Evolutionary conservation across 2,329 filamentous ascomycete species (phyloP), one percentile per base, ranked within the genome.

Genomic region (Lojkania enalia): DNA sequence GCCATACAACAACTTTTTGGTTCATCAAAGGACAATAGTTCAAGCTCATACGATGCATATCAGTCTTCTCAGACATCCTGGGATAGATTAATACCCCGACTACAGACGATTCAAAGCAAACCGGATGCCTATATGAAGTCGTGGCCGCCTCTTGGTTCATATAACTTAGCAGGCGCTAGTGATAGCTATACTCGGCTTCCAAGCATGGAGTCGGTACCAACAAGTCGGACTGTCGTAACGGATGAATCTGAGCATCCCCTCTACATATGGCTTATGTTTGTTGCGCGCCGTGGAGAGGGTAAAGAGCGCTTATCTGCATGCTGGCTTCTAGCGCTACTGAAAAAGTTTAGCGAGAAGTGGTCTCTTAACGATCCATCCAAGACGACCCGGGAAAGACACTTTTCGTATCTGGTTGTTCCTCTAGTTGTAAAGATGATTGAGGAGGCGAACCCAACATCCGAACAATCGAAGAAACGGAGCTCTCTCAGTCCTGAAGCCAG

Each of bases 371-470:
- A 69, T 16, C 66, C 66, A 5, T 63, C 65, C 2, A 67, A 66
- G 35, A 60, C 64, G 50, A 70, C 64, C 31, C 59, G 69, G 32
- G 70, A 73, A 33, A 61, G 71, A 20, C 69, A 75, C 37, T 66
- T 77, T 15, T 69, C 71, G 1, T 66, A 76, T 27, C 57, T 77
- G 20, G 67, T 76, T 12, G 67, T 77, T 7, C 75, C 75, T 1
- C 55, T 77, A 3, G 64, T 75, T n/a, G 71, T 75, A n/a, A 71
- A 71, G 42, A 74, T 78, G 56, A 70, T 77, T 4, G 69, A 74
- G 38, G 70, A 71, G 15, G 57, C 64, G 3, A 57, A 53, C 32
- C 54, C 59, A 1, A 55, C 46, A 5, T 56, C 57, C 5, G 61
- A 64, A 15, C 48, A 58, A 35, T 30, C 50, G 5, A 63, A 58